A percentile compares a stretch with the other conserved stretches of the same genome.
Conservation (phyloP, 345 rosid species). For the Populus ilicifolia region DNA sequence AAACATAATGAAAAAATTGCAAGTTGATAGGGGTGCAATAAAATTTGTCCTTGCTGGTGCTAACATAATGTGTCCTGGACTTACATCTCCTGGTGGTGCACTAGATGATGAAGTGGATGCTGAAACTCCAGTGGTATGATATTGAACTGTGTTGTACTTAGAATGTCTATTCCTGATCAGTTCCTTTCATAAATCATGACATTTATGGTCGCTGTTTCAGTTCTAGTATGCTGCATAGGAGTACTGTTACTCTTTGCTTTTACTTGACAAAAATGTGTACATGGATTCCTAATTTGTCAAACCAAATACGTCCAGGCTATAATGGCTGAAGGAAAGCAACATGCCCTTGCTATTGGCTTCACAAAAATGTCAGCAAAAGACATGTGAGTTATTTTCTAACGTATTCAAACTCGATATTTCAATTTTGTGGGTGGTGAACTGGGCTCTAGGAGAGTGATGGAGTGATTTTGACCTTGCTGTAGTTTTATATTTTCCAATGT, state of each 20-base stretch:
- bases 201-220: not conserved
- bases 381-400: constrained; percentile 56
- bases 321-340: constrained; percentile 98
- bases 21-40: constrained; percentile 97
- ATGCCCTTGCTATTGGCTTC: constrained; percentile 96
- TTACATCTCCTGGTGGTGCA: constrained; percentile 93
- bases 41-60: constrained; percentile 96
- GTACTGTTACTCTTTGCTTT: not conserved
- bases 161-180: not conserved
- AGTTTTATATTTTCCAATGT: not conserved
- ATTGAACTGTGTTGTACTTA: not conserved
- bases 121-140: constrained; percentile 88
- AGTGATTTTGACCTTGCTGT: not conserved
- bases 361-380: constrained; percentile 98
- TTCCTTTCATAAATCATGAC: not conserved
- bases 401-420: not conserved
- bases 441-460: not conserved
- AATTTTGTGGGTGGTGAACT: not conserved
- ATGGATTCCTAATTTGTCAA: constrained; percentile 13
- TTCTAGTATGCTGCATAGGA: not conserved
- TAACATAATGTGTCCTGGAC: constrained; percentile 99
- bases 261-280: not conserved
- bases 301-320: constrained; percentile 55
- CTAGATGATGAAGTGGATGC: constrained; percentile 86
- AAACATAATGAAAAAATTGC: constrained; percentile 84